Evolutionary conservation across 2,329 filamentous ascomycete genomes (phyloP).

Genomic region (Aquanectria penicillioides): DNA sequence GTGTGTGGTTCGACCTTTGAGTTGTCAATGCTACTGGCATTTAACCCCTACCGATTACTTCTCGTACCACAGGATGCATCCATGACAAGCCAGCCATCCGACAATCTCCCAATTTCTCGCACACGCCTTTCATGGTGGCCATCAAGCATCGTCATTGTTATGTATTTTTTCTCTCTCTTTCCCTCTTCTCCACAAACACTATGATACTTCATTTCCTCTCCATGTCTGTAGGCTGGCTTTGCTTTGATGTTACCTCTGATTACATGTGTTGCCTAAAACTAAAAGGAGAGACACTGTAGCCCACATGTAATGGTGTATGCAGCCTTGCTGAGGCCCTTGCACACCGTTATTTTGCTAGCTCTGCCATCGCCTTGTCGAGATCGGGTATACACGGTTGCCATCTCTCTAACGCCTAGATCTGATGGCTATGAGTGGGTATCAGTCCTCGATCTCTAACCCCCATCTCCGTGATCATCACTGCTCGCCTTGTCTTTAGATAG

Average conservation of each 20-base stretch:
- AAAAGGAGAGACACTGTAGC: not conserved
- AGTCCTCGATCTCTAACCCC: too few relatives aligned
- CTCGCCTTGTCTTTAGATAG: constrained; percentile 60
- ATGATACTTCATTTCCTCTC: too few relatives aligned
- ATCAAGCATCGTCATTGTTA: not conserved
- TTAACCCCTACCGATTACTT: constrained; percentile 10
- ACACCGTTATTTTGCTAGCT: constrained; percentile 24
- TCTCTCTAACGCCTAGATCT: too few relatives aligned
- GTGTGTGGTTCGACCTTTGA: constrained; percentile 25
- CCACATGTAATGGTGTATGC: constrained; percentile 14
- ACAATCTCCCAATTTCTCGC: constrained; percentile 1
- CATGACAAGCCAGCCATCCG: constrained; percentile 2
- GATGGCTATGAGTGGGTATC: too few relatives aligned
- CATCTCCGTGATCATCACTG: too few relatives aligned
- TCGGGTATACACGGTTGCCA: too few relatives aligned
- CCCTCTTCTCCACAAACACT: too few relatives aligned
- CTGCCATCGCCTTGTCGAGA: constrained; percentile 2
- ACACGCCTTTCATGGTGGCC: constrained; percentile 6
- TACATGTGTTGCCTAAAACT: too few relatives aligned
- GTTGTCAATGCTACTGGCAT: constrained; percentile 17
- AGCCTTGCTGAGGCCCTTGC: not conserved
- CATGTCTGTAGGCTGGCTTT: too few relatives aligned
- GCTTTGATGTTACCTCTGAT: too few relatives aligned
- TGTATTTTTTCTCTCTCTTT: not conserved
- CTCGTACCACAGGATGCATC: constrained; percentile 29